Evolutionary conservation across 2,329 filamentous ascomycete species (phyloP), one percentile per base, ranked within the genome.

Genomic region (Penicillium sp.): DNA sequence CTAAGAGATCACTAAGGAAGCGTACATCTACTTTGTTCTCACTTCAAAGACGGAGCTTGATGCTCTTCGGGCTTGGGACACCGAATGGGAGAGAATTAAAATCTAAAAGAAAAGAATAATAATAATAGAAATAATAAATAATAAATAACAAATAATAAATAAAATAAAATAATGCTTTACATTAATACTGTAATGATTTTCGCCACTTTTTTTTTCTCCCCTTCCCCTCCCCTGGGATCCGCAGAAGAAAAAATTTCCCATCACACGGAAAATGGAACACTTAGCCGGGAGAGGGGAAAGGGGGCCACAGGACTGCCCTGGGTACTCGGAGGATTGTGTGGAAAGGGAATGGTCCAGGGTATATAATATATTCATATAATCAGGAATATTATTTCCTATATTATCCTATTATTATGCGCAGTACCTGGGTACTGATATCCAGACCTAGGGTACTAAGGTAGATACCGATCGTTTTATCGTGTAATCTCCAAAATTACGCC

Each of bases 221-320:
- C 33, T n/a, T 45, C 37, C 46, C 51, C 47, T 56, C 26, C 36
- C 37, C 37, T 32, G 32, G 51, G 46, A 32, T 53, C 51, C 51
- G 51, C 51, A 21, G 13, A n/a, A 45, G 44, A 34, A 36, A 51
- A 50, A 53, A 30, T 34, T 32, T 20, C 45, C 27, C 48, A 60
- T 59, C 59, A 60, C 48, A 53, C 55, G 49, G 51, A 54, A 42
- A 42, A 47, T 32, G 50, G 46, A 58, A 51, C 49, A 52, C 46
- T 56, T 58, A 59, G 56, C 59, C 59, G 49, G 58, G 46, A 49
- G 50, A 49, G 60, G 60, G 58, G 42, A 60, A 56, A 53, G 57
- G 60, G 60, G 59, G 59, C 56, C 59, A 63, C 46, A 54, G 54
- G n/a, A n/a, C n/a, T n/a, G n/a, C n/a, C n/a, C n/a, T n/a, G n/a